These are phyloP conservation scores for Colletotrichum theobromicola DNA, from an alignment of 2,329 filamentous ascomycete species.

Conservation along the genomic window DNA sequence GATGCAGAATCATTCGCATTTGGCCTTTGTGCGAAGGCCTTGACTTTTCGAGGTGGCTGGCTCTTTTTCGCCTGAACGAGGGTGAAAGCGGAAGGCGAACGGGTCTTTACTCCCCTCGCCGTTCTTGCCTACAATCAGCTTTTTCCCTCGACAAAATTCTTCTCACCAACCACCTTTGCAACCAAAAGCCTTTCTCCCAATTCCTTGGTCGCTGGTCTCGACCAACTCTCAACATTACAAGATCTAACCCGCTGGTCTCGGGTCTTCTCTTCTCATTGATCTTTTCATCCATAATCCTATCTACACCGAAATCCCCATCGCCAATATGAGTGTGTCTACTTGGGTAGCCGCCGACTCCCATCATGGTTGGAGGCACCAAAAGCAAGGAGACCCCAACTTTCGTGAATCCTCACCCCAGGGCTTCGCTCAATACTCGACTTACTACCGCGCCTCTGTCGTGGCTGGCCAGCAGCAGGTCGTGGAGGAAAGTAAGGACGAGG, in stretches of 20 bases:
- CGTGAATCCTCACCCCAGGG: background rate
- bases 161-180: background rate
- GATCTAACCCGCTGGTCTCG: background rate
- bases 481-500: background rate
- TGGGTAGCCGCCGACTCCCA: background rate
- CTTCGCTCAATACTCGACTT: background rate
- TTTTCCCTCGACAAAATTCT: background rate
- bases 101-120: background rate
- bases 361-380: background rate
- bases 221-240: background rate
- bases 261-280: background rate
- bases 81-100: background rate
- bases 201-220: background rate
- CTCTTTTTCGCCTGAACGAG: background rate
- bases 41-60: background rate
- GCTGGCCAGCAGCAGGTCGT: background rate
- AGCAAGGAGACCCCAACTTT: background rate
- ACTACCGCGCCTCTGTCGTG: background rate
- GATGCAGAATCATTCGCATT: background rate
- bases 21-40: background rate
- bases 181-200: background rate
- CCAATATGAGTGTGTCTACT: background rate
- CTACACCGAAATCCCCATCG: background rate
- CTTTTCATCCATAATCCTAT: background rate
- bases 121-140: background rate